Evolutionary conservation across 352 stramenopile genomes (phyloP), one percentile per base, ranked within the genome.

Genomic region (Phytophthora nicotianae): DNA sequence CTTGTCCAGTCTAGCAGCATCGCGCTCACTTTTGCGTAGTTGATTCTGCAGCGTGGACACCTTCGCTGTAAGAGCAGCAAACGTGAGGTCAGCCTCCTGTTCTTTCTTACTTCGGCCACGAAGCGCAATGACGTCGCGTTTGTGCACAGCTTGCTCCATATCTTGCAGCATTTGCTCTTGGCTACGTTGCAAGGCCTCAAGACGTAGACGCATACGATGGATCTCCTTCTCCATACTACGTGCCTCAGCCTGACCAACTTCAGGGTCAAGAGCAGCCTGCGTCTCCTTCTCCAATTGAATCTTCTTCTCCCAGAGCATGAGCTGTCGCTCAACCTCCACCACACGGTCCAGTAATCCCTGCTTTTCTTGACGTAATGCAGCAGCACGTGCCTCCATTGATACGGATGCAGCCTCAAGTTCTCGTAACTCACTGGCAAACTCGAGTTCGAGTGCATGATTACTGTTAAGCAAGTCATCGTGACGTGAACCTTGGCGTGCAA

Each of bases 261-360:
- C 90, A 7, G 93, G 95, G 63, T 98, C 92, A 13, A 99, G 70
- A 9, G 93, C 91, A 17, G 86, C 90, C 66, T 98, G 91, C 0
- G 96, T 98, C 71, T 98, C 95, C 55, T 98, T 97, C 67, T 99
- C 96, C 0, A 98, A 70, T 69, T 98, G 86, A 62, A 98, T 98
- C 71, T 99, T 98, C 77, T 98, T 98, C 68, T 98, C 94, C 95
- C 93, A 98, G 5, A 98, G 70, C 81, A 97, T 91, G 64, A 98
- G 84, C 54, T 98, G 90, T 23, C 90, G 79, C 75, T 99, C 95
- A 6, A 86, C 76, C 49, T 98, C 91, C 38, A 97, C 75, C 29
- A 98, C 97, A 26, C 95, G 81, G 43, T 96, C 82, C 4, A 98
- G 59, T 3, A 98, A 68, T 9, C 91, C 81, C 24, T 91, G 77